A percentile compares a stretch with the other conserved stretches of the same genome.
Evolutionary conservation across 2,329 filamentous ascomycete genomes (phyloP).

Genomic region (Colletotrichum cordylinicola): DNA sequence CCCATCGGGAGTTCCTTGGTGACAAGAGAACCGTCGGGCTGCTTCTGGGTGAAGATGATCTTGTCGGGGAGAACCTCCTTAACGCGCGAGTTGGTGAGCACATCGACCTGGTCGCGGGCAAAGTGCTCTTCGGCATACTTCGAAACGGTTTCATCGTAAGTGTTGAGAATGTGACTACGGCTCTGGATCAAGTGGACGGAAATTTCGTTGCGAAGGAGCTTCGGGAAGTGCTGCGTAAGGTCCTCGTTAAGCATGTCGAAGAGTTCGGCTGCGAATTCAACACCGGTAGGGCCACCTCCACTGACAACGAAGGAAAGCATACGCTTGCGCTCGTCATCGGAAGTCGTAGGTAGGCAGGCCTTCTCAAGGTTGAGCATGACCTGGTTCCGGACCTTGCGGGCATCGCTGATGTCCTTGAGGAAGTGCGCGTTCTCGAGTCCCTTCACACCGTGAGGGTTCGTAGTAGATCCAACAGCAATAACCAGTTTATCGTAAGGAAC

Average conservation of each 20-base stretch:
- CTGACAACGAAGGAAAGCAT: constrained; percentile 95
- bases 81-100: constrained; percentile 91
- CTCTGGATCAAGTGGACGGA: constrained; percentile 98
- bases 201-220: constrained; percentile 93
- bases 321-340: constrained; percentile 84
- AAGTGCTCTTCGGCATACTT: constrained; percentile 92
- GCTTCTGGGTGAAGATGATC: constrained; percentile 88
- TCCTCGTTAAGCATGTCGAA: constrained; percentile 98
- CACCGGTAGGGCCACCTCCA: constrained; percentile 93
- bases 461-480: constrained; percentile 87
- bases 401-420: constrained; percentile 93
- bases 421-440: constrained; percentile 94
- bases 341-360: constrained; percentile 90
- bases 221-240: constrained; percentile 81
- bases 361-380: constrained; percentile 89
- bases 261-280: constrained; percentile 96
- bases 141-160: constrained; percentile 94
- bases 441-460: constrained; percentile 95
- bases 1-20: constrained; percentile 94
- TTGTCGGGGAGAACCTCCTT: constrained; percentile 85
- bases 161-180: constrained; percentile 93
- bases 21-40: constrained; percentile 73
- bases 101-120: constrained; percentile 86
- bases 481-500: constrained; percentile 97
- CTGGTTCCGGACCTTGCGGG: constrained; percentile 85